phyloP scores from a whole-genome alignment of 805 yeast genomes.

The Starmerella vaccinii region DNA sequence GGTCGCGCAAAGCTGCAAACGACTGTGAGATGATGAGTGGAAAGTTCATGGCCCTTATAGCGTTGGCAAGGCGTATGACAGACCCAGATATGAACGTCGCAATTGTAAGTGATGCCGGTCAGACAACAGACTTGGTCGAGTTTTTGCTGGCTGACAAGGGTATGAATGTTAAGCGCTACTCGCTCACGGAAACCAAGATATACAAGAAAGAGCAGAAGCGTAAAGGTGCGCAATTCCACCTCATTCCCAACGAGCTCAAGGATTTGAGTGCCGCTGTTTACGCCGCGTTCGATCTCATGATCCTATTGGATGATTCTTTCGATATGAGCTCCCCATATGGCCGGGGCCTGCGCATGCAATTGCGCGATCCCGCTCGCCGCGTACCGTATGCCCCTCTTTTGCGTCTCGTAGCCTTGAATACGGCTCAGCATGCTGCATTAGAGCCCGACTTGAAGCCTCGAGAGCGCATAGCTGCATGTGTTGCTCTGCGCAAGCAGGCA shows the following conservation, averaged over 20 bases:
- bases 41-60: constrained; percentile 63
- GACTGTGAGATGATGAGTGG: constrained; percentile 47
- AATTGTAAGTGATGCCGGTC: constrained; percentile 58
- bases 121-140: constrained; percentile 66
- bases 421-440: constrained; percentile 70
- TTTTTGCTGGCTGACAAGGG: constrained; percentile 65
- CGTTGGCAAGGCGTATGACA: constrained; percentile 48
- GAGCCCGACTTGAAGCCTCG: constrained; percentile 39
- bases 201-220: constrained; percentile 17
- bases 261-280: constrained; percentile 26
- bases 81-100: constrained; percentile 45
- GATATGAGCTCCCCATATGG: constrained; percentile 35
- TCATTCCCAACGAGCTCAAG: constrained; percentile 38
- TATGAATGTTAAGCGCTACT: constrained; percentile 53
- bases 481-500: constrained; percentile 67
- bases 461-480: constrained; percentile 69
- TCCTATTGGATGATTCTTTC: constrained; percentile 56
- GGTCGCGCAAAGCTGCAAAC: constrained; percentile 58
- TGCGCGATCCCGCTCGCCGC: constrained; percentile 26
- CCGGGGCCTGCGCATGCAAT: constrained; percentile 26
- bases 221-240: constrained; percentile 26
- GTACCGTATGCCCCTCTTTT: constrained; percentile 43
- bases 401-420: constrained; percentile 63
- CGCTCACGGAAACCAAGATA: constrained; percentile 36
- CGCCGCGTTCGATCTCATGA: constrained; percentile 44